Evolutionary conservation across 768 basidiomycete species (phyloP).

Genomic region (Termitomyces sp.): DNA sequence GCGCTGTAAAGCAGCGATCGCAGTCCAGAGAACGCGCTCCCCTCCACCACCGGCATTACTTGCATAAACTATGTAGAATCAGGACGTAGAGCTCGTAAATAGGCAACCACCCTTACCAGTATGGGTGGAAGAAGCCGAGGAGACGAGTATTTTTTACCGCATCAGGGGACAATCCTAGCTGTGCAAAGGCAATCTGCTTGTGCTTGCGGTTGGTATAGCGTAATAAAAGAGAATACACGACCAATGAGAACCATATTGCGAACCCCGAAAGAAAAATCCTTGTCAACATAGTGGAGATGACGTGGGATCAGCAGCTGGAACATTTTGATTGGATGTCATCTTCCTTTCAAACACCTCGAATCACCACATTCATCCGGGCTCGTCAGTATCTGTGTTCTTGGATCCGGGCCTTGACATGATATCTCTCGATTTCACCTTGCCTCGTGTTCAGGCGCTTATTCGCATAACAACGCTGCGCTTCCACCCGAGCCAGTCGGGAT

Average conservation of each 20-base stretch:
- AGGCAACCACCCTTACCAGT: slow-evolving; percentile 57
- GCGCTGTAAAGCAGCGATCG: neutral
- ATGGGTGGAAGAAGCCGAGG: slow-evolving; percentile 92
- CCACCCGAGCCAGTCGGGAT: neutral
- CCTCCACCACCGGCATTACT: slow-evolving; percentile 97
- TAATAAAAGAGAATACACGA: slow-evolving; percentile 5
- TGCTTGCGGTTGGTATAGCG: slow-evolving; percentile 7
- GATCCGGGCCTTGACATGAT: too few relatives aligned
- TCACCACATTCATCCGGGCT: too few relatives aligned
- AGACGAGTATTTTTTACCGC: slow-evolving; percentile 25
- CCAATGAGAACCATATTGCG: slow-evolving; percentile 6
- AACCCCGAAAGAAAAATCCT: neutral
- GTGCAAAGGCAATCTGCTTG: slow-evolving; percentile 3
- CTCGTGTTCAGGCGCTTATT: neutral
- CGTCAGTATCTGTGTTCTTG: too few relatives aligned
- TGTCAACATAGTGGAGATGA: neutral
- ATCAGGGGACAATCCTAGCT: slow-evolving; percentile 18
- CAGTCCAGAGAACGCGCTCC: slow-evolving; percentile 59
- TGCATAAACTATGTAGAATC: slow-evolving; percentile 29
- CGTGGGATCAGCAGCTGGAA: neutral
- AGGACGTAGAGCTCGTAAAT: slow-evolving; percentile 15
- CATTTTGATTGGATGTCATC: neutral
- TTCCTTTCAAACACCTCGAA: too few relatives aligned
- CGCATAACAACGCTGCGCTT: neutral
- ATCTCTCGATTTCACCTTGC: neutral